Conservation (phyloP, 2,329 filamentous ascomycete genomes). For the Fusarium annulatum region DNA sequence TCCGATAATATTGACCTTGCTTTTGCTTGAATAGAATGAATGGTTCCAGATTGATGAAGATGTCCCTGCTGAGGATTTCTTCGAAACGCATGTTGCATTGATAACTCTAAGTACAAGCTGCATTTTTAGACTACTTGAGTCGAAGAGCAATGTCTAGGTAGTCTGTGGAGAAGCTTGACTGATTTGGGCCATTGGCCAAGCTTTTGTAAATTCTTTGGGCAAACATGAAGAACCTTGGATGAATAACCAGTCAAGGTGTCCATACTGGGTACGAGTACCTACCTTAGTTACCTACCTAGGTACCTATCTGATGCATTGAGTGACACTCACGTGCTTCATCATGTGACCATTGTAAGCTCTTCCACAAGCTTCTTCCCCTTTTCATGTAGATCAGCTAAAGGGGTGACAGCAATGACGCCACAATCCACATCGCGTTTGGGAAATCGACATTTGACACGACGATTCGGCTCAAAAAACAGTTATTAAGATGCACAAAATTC, state of each 20-base stretch:
- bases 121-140: neutral
- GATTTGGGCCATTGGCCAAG: neutral
- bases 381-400: conserved; percentile 7
- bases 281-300: too few relatives aligned
- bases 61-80: neutral
- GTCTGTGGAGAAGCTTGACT: neutral
- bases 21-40: neutral
- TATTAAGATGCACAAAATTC: conserved; percentile 9
- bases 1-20: neutral
- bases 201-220: neutral
- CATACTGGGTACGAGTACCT: neutral
- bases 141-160: neutral
- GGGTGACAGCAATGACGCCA: conserved; percentile 33
- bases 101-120: neutral
- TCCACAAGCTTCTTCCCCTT: conserved; percentile 13
- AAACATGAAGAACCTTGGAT: neutral
- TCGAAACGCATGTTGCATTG: neutral
- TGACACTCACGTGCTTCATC: neutral
- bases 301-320: neutral
- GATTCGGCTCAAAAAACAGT: conserved; percentile 7
- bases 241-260: neutral
- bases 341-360: conserved; percentile 7
- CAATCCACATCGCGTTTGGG: conserved; percentile 1
- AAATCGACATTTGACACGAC: neutral
- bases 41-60: neutral